Conservation (phyloP, 208 protist genomes). For the Histomonas meleagridis region DNA sequence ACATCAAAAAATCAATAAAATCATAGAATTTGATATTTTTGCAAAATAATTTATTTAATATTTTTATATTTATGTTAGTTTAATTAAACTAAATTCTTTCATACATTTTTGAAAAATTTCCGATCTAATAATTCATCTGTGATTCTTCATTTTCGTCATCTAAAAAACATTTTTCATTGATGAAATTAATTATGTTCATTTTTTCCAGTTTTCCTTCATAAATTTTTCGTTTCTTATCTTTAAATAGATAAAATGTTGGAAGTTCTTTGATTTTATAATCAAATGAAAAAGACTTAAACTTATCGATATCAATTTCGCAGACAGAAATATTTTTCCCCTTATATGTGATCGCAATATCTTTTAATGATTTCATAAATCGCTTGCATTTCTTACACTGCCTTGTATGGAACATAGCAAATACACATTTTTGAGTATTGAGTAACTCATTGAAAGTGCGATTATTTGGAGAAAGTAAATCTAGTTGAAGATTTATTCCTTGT, state of each 20-base stretch:
- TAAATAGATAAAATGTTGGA: background rate
- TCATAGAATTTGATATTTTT: too few relatives aligned
- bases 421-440: background rate
- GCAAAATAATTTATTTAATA: too few relatives aligned
- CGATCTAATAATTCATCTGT: too few relatives aligned
- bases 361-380: background rate
- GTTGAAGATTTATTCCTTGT: background rate
- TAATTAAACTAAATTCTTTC: too few relatives aligned
- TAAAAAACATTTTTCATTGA: too few relatives aligned
- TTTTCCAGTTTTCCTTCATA: background rate
- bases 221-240: background rate
- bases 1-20: too few relatives aligned
- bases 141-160: too few relatives aligned
- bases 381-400: background rate
- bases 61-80: too few relatives aligned
- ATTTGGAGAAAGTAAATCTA: background rate
- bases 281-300: conserved; percentile 5
- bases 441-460: background rate
- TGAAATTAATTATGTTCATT: background rate
- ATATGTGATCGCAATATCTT: background rate
- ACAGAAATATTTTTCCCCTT: background rate
- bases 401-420: background rate
- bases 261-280: background rate
- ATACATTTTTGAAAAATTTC: too few relatives aligned
- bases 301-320: background rate